phyloP scores from a whole-genome alignment of 2,329 filamentous ascomycete species.

The Cadophora sp. region DNA sequence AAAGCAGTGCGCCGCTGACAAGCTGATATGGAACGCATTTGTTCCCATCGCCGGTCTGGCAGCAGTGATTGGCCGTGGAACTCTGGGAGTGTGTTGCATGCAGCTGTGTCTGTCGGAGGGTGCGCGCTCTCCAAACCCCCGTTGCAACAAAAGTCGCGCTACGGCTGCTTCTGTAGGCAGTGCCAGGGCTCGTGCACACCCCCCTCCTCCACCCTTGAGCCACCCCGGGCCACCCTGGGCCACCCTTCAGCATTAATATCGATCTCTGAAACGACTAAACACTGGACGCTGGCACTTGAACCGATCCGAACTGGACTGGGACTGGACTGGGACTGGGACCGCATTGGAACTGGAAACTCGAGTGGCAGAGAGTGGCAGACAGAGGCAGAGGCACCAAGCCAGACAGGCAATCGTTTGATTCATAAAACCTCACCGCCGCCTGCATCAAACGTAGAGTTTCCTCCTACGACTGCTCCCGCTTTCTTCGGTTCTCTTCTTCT shows the following conservation, averaged over 20 bases:
- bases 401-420: conserved; percentile 23
- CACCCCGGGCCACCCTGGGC: background rate
- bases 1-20: conserved; percentile 17
- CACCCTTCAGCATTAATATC: conserved; percentile 29
- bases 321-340: background rate
- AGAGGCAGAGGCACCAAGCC: too few species aligned
- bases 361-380: background rate
- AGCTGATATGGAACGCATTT: conserved; percentile 21
- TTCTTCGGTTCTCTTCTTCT: conserved; percentile 26
- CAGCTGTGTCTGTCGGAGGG: conserved; percentile 1
- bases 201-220: background rate
- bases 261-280: conserved; percentile 39
- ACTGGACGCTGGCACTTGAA: background rate
- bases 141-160: conserved; percentile 16
- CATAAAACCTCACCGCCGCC: conserved; percentile 42
- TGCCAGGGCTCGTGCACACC: conserved; percentile 12
- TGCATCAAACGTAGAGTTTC: conserved; percentile 8
- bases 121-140: conserved; percentile 16
- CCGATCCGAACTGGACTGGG: background rate
- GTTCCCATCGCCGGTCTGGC: conserved; percentile 1
- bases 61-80: conserved; percentile 23
- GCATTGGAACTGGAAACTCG: background rate
- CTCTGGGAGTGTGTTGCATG: background rate
- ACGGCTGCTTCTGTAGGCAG: background rate
- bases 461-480: conserved; percentile 19